These are phyloP conservation scores for Hymenoscyphus scutula DNA, from an alignment of 2,329 filamentous ascomycete genomes.

Conservation along the genomic window DNA sequence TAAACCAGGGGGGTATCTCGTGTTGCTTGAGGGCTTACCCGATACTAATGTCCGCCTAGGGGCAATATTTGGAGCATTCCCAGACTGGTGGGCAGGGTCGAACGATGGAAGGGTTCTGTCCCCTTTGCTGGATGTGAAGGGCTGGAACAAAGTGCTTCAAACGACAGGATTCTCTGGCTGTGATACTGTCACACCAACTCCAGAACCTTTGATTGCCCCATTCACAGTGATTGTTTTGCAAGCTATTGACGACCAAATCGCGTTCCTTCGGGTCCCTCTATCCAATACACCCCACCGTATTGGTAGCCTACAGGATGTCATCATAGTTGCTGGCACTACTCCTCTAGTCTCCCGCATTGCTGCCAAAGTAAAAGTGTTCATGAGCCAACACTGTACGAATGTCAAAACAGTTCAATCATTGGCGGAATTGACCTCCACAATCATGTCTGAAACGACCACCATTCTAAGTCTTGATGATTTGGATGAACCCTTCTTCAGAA, in stretches of 20 bases:
- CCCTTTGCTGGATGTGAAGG: constrained; percentile 10
- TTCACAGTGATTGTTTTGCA: constrained; percentile 35
- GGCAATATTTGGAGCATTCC: constrained; percentile 31
- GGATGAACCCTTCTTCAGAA: constrained; percentile 31
- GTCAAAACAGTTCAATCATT: constrained; percentile 1
- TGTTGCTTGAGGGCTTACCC: background rate
- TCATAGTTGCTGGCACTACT: constrained; percentile 28
- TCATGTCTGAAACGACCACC: background rate
- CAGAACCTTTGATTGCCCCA: constrained; percentile 24
- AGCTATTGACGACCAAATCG: constrained; percentile 35
- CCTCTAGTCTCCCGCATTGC: constrained; percentile 10
- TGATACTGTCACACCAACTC: constrained; percentile 22
- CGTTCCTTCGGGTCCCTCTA: constrained; percentile 33
- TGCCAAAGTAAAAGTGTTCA: background rate
- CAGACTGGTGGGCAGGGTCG: constrained; percentile 35
- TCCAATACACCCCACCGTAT: background rate
- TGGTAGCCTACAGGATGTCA: constrained; percentile 8
- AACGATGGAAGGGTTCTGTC: constrained; percentile 24
- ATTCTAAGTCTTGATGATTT: constrained; percentile 28
- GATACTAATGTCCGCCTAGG: constrained; percentile 17
- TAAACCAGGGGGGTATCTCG: constrained; percentile 45
- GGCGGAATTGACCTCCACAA: background rate
- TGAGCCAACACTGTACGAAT: background rate
- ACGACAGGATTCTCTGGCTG: constrained; percentile 33
- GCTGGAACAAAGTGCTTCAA: constrained; percentile 28